These are phyloP conservation scores for Fusarium veterinarium DNA, from an alignment of 2,329 filamentous ascomycete species.

Conservation along the genomic window DNA sequence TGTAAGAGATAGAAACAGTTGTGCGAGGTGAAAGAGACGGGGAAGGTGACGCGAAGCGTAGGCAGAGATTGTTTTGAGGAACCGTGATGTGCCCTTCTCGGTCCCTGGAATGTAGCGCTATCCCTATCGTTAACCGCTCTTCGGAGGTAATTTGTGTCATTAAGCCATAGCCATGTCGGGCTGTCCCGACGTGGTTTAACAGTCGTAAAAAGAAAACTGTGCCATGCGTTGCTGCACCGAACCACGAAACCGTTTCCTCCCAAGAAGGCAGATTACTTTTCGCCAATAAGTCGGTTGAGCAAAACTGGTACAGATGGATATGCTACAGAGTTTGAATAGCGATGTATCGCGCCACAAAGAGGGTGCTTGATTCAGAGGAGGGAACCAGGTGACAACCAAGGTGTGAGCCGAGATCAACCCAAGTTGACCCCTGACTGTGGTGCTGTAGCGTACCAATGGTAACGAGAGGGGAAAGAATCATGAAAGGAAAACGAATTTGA, in stretches of 20 bases:
- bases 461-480: conserved; percentile 42
- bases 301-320: conserved; percentile 39
- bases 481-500: conserved; percentile 41
- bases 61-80: conserved; percentile 46
- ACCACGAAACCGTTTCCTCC: conserved; percentile 29
- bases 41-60: conserved; percentile 41
- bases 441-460: conserved; percentile 23
- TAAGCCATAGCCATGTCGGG: conserved; percentile 42
- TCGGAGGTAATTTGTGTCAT: conserved; percentile 37
- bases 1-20: conserved; percentile 39
- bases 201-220: conserved; percentile 39
- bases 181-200: conserved; percentile 32
- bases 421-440: conserved; percentile 18
- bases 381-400: conserved; percentile 24
- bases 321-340: conserved; percentile 27
- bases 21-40: conserved; percentile 40
- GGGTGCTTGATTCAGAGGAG: conserved; percentile 28
- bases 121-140: conserved; percentile 39
- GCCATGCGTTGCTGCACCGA: conserved; percentile 30
- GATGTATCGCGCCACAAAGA: conserved; percentile 40
- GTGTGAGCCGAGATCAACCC: conserved; percentile 11
- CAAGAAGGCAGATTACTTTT: conserved; percentile 30
- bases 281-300: conserved; percentile 27
- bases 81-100: conserved; percentile 46
- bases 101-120: conserved; percentile 34